Evolutionary conservation across 768 basidiomycete species (phyloP).

Genomic region (Russula abietina): DNA sequence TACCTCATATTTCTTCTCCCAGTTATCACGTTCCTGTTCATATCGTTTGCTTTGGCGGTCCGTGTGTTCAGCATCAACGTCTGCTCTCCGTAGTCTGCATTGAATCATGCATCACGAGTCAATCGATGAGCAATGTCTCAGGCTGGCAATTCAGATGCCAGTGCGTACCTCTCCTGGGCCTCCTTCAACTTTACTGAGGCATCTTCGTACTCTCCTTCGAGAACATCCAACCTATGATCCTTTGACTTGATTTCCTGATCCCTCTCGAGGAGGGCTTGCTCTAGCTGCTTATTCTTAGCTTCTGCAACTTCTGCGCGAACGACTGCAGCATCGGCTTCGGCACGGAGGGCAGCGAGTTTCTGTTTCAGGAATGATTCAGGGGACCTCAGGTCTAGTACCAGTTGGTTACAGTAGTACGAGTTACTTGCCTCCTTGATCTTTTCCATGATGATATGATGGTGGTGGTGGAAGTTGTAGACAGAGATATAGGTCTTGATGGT

Average conservation of each 20-base stretch:
- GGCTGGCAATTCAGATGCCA: too few species aligned
- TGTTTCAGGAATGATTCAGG: not conserved
- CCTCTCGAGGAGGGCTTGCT: constrained; percentile 17
- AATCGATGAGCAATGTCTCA: not conserved
- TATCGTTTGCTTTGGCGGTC: constrained; percentile 16
- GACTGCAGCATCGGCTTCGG: constrained; percentile 10
- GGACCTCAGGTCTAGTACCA: too few species aligned
- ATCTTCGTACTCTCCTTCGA: not conserved
- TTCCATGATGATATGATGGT: constrained; percentile 6
- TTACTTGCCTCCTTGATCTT: constrained; percentile 15
- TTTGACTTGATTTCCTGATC: constrained; percentile 20
- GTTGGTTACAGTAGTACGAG: not conserved
- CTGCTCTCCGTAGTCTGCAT: constrained; percentile 10
- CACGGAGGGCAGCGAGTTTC: constrained; percentile 18
- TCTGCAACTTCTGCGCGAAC: constrained; percentile 11
- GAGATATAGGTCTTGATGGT: not conserved
- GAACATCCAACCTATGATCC: constrained; percentile 15
- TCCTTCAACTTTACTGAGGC: not conserved
- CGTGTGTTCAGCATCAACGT: constrained; percentile 14
- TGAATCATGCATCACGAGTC: not conserved
- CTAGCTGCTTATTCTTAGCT: constrained; percentile 9
- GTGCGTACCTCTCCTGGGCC: not conserved
- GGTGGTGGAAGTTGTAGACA: not conserved
- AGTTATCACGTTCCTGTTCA: constrained; percentile 12
- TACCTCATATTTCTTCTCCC: constrained; percentile 21